Evolutionary conservation across 768 basidiomycete genomes (phyloP).

Genomic region (Tricholoma sp.): DNA sequence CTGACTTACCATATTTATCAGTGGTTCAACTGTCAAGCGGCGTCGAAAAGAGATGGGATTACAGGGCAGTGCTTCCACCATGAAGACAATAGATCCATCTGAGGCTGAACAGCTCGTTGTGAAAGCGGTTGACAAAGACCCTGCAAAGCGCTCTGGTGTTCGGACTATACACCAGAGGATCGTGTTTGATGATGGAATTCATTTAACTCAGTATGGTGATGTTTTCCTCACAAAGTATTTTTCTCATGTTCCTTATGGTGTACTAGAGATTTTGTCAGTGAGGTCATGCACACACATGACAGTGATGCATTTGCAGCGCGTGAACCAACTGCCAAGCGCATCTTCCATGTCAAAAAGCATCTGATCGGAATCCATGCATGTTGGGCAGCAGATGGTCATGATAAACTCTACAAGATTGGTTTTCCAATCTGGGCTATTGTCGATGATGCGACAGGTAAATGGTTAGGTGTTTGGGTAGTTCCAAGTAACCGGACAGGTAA

Average conservation of each 20-base stretch:
- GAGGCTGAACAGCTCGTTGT: slow-evolving; percentile 19
- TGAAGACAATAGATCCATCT: slow-evolving; percentile 8
- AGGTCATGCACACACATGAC: slow-evolving; percentile 8
- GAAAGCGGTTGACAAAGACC: slow-evolving; percentile 18
- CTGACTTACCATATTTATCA: background rate
- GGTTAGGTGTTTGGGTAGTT: slow-evolving; percentile 8
- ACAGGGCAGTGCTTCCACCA: slow-evolving; percentile 12
- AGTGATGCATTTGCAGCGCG: slow-evolving; percentile 1
- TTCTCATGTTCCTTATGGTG: background rate
- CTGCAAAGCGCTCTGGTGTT: slow-evolving; percentile 12
- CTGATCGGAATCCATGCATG: background rate
- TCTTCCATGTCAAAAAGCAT: background rate
- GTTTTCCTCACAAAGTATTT: background rate
- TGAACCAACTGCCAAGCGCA: slow-evolving; percentile 4
- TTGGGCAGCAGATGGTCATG: too few relatives aligned
- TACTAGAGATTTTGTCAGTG: slow-evolving; percentile 1
- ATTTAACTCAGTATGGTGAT: slow-evolving; percentile 5
- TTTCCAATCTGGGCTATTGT: too few relatives aligned
- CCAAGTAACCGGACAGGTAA: too few relatives aligned
- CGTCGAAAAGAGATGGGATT: background rate
- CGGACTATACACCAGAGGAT: slow-evolving; percentile 16
- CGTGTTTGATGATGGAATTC: slow-evolving; percentile 11
- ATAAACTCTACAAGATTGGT: too few relatives aligned
- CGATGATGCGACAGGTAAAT: background rate
- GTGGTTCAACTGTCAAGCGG: background rate